A percentile compares a stretch with the other conserved stretches of the same genome.
Evolutionary conservation across 495 filamentous ascomycete genomes (phyloP).

Genomic region (Penicillium waksmanii): DNA sequence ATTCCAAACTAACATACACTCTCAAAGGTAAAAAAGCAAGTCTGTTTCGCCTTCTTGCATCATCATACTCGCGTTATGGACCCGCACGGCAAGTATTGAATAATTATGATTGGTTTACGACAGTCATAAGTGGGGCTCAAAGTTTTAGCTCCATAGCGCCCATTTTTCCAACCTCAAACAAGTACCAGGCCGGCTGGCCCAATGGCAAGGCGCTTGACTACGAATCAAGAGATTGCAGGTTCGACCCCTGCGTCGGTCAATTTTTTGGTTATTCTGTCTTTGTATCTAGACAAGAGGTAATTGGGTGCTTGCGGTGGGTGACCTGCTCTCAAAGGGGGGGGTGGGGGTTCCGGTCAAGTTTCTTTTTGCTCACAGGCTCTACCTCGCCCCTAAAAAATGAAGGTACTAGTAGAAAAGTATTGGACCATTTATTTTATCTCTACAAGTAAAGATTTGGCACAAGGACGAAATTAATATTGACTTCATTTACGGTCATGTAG

Average conservation of each 20-base stretch:
- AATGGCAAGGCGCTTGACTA: slow-evolving; percentile 78
- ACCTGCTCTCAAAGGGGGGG: too few relatives aligned
- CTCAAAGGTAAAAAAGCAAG: neutral
- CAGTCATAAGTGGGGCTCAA: neutral
- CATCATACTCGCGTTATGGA: too few relatives aligned
- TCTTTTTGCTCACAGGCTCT: neutral
- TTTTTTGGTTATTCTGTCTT: slow-evolving; percentile 14
- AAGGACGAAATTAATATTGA: slow-evolving; percentile 2
- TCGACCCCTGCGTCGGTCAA: slow-evolving; percentile 51
- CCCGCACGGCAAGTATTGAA: too few relatives aligned
- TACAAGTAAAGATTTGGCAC: too few relatives aligned
- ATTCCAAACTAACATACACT: too few relatives aligned
- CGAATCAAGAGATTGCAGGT: slow-evolving; percentile 67
- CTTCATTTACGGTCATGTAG: slow-evolving; percentile 6
- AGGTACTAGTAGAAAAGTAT: neutral
- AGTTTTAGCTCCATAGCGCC: neutral
- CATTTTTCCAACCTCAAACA: neutral
- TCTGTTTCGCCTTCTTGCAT: too few relatives aligned
- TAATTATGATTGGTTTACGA: neutral
- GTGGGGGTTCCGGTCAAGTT: neutral
- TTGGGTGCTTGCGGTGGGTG: neutral
- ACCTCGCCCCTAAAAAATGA: too few relatives aligned
- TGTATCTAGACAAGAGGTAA: too few relatives aligned
- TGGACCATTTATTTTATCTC: neutral
- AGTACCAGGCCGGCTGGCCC: slow-evolving; percentile 53